phyloP scores from a whole-genome alignment of 306 rosid species.

The Clitoria ternatea region DNA sequence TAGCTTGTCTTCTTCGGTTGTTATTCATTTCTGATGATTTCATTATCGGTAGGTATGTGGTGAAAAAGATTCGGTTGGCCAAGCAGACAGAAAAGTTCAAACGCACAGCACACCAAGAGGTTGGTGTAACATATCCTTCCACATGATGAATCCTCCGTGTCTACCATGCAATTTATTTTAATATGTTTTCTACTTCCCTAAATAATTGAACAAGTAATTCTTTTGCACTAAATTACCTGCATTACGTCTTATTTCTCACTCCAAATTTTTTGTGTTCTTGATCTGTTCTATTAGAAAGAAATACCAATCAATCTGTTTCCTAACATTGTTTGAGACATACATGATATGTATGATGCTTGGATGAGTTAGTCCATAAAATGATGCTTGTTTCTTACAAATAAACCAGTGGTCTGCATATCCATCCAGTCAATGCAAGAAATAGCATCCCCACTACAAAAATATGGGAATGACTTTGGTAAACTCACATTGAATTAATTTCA shows the following conservation, averaged over 20 bases:
- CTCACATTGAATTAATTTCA: not conserved
- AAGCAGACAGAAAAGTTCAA: constrained; percentile 93
- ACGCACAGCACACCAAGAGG: constrained; percentile 93
- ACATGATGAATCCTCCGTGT: constrained; percentile 18
- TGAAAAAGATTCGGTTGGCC: constrained; percentile 92
- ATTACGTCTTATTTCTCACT: not conserved
- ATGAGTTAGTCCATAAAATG: not conserved
- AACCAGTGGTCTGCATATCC: not conserved
- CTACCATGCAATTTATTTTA: constrained; percentile 1
- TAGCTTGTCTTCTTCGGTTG: not conserved
- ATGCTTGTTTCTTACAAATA: not conserved
- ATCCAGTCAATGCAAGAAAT: not conserved
- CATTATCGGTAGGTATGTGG: constrained; percentile 62
- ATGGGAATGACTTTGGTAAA: not conserved
- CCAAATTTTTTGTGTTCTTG: not conserved
- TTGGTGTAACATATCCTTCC: constrained; percentile 33
- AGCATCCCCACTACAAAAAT: not conserved
- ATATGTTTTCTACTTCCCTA: not conserved
- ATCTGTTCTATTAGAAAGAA: not conserved
- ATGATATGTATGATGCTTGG: not conserved
- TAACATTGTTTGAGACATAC: not conserved
- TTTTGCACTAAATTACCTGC: not conserved
- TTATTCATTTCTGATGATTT: constrained; percentile 27
- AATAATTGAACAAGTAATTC: constrained; percentile 4
- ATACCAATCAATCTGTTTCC: not conserved